Evolutionary conservation across 768 basidiomycete species (phyloP).

Genomic region (Leccinum ochraceum): DNA sequence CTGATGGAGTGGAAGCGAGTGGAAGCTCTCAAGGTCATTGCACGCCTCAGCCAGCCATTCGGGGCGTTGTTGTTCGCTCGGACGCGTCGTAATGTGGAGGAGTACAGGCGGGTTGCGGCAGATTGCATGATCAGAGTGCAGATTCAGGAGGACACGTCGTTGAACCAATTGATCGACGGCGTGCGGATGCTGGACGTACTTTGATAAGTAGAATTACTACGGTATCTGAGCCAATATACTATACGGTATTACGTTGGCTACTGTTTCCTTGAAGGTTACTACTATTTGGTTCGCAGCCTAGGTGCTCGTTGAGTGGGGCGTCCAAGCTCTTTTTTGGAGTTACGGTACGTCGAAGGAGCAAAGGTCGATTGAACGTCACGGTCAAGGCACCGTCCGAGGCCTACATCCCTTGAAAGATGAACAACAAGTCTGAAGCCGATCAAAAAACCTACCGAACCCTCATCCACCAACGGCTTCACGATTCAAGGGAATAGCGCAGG

Average conservation of each 20-base stretch:
- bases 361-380: no score
- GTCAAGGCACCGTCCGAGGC: no score
- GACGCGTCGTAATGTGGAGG: background rate
- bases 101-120: constrained; percentile 13
- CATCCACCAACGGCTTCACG: constrained; percentile 73
- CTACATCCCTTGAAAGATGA: no score
- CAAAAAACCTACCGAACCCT: constrained; percentile 63
- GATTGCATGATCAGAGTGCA: constrained; percentile 9
- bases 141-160: constrained; percentile 5
- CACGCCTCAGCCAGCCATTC: background rate
- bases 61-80: constrained; percentile 6
- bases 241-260: no score
- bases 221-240: no score
- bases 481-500: constrained; percentile 85
- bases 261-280: no score
- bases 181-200: background rate
- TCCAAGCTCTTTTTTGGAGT: no score
- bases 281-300: no score
- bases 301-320: background rate
- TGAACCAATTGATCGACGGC: constrained; percentile 4
- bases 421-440: background rate
- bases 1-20: background rate
- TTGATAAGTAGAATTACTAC: no score
- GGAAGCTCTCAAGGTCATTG: background rate
- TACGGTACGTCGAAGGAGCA: no score